Base-by-base conservation (phyloP, 805 yeast species). In the Metschnikowia baotianmanensis region DNA sequence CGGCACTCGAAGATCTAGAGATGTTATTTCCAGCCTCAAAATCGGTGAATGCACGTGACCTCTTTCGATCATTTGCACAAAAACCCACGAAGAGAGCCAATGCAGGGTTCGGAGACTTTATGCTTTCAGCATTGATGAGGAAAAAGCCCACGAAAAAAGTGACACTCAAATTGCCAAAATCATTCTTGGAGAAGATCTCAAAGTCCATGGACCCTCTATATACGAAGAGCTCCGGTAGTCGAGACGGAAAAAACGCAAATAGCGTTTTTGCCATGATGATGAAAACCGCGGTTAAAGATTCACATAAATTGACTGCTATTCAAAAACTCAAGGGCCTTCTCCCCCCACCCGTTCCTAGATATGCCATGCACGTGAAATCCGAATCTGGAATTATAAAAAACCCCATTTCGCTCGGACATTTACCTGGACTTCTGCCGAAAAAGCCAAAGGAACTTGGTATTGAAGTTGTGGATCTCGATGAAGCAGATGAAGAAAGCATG, bases 231-330 rank as follows among this genome's bases (percentile, higher is more conserved):
- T 31, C 43, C 8, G 50, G 49, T 7, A 35, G 21, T 18, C 23
- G 16, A 1, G 40, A 40, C n/a, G 48, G 46, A 7, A 52, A 46
- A 26, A 31, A 45, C 4, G 51, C 47, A 11, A 41, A 39, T 1
- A 50, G 62, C 6, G 62, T 66, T 4, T 70, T 72, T 42, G 60
- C 50, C 13, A 62, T 65, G 39, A 69, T 74, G 68, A 65, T 72
- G 62, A 46, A 45, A 20, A 57, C 62, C 3, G 58, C 66, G 2
- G 52, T 64, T 10, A 54, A 49, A 31, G 43, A 49, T 11, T 42
- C 59, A 5, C 51, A 49, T 3, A 61, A 63, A 38, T 42, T 60
- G 20, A 59, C 66, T 2, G 58, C 63, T 2, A 46, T 62, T 3
- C 65, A 59, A 31, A 63, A 60, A 41, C 48, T 65, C 21, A 61